A percentile compares a stretch with the other conserved stretches of the same genome.
phyloP scores from a whole-genome alignment of 352 stramenopile species.

The Phytophthora megakarya region DNA sequence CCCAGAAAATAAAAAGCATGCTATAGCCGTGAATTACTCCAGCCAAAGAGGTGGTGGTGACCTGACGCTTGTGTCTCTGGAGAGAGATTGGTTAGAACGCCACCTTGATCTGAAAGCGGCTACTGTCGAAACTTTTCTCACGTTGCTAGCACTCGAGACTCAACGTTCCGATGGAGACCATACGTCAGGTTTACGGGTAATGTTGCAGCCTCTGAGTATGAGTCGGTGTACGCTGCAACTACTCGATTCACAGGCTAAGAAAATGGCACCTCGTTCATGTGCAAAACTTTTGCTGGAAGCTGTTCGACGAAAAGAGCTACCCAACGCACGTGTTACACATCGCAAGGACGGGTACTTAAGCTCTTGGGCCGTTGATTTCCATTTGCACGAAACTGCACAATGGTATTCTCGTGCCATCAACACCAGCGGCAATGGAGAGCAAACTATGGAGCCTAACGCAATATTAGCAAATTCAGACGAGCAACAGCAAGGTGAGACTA shows the following conservation, averaged over 20 bases:
- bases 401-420: conserved; percentile 30
- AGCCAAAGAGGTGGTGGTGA: conserved; percentile 15
- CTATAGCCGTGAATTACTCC: conserved; percentile 35
- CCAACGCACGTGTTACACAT: conserved; percentile 31
- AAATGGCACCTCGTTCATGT: conserved; percentile 36
- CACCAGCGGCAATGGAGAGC: conserved; percentile 5
- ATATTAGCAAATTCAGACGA: conserved; percentile 11
- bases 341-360: conserved; percentile 70
- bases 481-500: conserved; percentile 25
- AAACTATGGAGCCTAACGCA: background rate
- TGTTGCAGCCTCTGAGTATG: conserved; percentile 54
- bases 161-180: conserved; percentile 21
- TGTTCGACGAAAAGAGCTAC: conserved; percentile 31
- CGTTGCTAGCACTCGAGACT: conserved; percentile 50
- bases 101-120: conserved; percentile 75
- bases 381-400: conserved; percentile 59
- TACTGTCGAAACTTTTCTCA: conserved; percentile 82
- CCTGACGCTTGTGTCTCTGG: conserved; percentile 47
- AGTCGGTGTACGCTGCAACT: conserved; percentile 58
- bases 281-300: conserved; percentile 44
- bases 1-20: conserved; percentile 17
- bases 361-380: conserved; percentile 54
- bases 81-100: conserved; percentile 63
- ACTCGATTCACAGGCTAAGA: conserved; percentile 55
- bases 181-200: conserved; percentile 25